Conservation (phyloP, 345 rosid genomes). For the Salix suchowensis region DNA sequence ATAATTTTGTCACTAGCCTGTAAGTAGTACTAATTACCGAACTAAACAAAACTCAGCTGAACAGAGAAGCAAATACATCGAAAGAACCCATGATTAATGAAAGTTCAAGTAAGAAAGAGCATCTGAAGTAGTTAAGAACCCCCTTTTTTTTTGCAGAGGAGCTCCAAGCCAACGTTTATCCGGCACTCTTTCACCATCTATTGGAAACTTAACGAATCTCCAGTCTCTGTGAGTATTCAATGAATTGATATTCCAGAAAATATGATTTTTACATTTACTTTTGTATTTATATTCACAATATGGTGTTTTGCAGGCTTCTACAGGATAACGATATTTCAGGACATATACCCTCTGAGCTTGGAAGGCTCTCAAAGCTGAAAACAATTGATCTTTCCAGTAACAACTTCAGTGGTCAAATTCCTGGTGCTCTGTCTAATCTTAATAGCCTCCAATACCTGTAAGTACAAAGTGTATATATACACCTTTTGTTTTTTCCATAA, state of each 20-base stretch:
- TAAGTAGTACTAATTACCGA: slow-evolving; percentile 38
- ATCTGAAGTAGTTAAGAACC: background rate
- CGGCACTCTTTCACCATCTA: slow-evolving; percentile 63
- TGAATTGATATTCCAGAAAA: background rate
- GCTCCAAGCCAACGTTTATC: slow-evolving; percentile 80
- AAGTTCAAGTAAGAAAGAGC: background rate
- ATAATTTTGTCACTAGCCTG: slow-evolving; percentile 59
- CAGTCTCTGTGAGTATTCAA: slow-evolving; percentile 61
- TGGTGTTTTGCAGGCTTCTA: slow-evolving; percentile 47
- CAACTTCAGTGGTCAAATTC: slow-evolving; percentile 62
- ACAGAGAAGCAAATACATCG: background rate
- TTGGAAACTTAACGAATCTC: slow-evolving; percentile 76
- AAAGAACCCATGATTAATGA: background rate
- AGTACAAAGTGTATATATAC: slow-evolving; percentile 12
- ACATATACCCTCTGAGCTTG: slow-evolving; percentile 62
- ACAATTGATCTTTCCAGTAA: slow-evolving; percentile 86
- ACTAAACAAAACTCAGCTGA: background rate
- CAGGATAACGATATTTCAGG: slow-evolving; percentile 84
- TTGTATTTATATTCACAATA: background rate
- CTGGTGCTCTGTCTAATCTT: slow-evolving; percentile 47
- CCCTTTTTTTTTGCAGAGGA: slow-evolving; percentile 42
- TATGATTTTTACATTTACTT: background rate
- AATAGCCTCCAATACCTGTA: slow-evolving; percentile 71
- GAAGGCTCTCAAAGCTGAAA: slow-evolving; percentile 62
- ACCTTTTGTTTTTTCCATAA: background rate